Percentiles rank a stretch among this genome's conserved stretches.
Conservation (phyloP, 176 grass and related monocot genomes). For the Elymus sibiricus region DNA sequence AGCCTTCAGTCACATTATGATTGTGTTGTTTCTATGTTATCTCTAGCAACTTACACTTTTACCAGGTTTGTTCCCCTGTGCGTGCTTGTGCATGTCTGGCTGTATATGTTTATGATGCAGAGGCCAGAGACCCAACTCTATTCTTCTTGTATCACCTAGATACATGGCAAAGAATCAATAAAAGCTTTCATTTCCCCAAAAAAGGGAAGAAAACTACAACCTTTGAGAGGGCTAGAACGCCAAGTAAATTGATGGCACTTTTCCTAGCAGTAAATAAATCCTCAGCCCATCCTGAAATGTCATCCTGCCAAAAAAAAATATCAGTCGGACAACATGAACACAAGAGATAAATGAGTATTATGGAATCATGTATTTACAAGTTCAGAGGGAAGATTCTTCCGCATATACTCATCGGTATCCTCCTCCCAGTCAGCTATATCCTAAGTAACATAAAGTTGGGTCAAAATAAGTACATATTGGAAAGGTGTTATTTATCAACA, state of each 20-base stretch:
- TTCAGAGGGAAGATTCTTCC: slow-evolving; percentile 88
- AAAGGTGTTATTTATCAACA: slow-evolving; percentile 22
- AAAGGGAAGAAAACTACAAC: slow-evolving; percentile 32
- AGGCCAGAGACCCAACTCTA: background rate
- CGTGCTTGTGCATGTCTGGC: background rate
- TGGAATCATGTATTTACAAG: slow-evolving; percentile 49
- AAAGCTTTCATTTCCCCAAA: background rate
- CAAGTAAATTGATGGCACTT: slow-evolving; percentile 95
- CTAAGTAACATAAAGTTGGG: slow-evolving; percentile 47
- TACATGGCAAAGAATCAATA: background rate
- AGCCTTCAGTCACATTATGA: background rate
- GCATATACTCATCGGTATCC: slow-evolving; percentile 85
- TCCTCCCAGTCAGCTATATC: slow-evolving; percentile 86
- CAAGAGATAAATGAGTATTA: background rate
- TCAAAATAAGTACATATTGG: slow-evolving; percentile 22
- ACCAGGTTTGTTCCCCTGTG: background rate
- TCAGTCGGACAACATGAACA: slow-evolving; percentile 14
- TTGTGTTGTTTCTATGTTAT: background rate
- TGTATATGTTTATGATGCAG: background rate
- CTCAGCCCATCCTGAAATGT: slow-evolving; percentile 85
- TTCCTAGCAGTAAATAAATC: slow-evolving; percentile 92
- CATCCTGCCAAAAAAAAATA: slow-evolving; percentile 59
- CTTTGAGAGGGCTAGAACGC: slow-evolving; percentile 86
- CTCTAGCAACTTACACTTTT: background rate
- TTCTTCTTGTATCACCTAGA: background rate